Percentiles rank a stretch among this genome's conserved stretches.
phyloP scores from a whole-genome alignment of 2,329 filamentous ascomycete species.

The Whalleya microplaca region DNA sequence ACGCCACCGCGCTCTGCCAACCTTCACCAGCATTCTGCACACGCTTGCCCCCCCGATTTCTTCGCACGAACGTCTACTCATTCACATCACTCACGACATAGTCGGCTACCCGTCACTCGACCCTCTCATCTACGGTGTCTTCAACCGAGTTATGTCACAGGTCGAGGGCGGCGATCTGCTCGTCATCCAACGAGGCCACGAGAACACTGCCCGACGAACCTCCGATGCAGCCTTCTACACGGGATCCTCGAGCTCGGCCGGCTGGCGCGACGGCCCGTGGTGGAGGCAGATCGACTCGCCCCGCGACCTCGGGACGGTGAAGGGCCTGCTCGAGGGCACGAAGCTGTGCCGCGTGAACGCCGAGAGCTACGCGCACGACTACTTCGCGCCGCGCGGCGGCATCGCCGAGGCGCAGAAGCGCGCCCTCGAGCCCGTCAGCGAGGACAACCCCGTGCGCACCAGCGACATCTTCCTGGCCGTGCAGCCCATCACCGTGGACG shows the following conservation, averaged over 20 bases:
- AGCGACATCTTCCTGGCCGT: constrained; percentile 96
- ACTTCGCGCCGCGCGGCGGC: constrained; percentile 77
- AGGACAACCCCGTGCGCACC: constrained; percentile 86
- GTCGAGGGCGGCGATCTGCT: constrained; percentile 95
- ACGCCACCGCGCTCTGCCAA: constrained; percentile 83
- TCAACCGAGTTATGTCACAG: constrained; percentile 97
- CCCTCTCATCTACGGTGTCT: constrained; percentile 87
- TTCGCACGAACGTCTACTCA: constrained; percentile 93
- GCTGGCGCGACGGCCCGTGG: constrained; percentile 96
- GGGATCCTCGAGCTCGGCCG: constrained; percentile 48
- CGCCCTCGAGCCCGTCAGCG: constrained; percentile 77
- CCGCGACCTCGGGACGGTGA: constrained; percentile 78
- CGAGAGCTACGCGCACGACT: constrained; percentile 85
- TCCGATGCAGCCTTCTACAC: constrained; percentile 60
- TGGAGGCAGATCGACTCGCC: constrained; percentile 75
- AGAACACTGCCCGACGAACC: constrained; percentile 71
- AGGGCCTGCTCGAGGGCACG: constrained; percentile 81
- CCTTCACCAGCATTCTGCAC: constrained; percentile 92
- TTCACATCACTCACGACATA: constrained; percentile 96
- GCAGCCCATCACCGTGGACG: constrained; percentile 75
- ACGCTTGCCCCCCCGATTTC: constrained; percentile 95
- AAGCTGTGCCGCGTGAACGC: constrained; percentile 90
- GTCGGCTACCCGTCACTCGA: constrained; percentile 93
- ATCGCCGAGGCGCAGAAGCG: constrained; percentile 78
- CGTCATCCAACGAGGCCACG: constrained; percentile 90